Base-by-base conservation (phyloP, 768 basidiomycete species). In the Suillus subluteus region DNA sequence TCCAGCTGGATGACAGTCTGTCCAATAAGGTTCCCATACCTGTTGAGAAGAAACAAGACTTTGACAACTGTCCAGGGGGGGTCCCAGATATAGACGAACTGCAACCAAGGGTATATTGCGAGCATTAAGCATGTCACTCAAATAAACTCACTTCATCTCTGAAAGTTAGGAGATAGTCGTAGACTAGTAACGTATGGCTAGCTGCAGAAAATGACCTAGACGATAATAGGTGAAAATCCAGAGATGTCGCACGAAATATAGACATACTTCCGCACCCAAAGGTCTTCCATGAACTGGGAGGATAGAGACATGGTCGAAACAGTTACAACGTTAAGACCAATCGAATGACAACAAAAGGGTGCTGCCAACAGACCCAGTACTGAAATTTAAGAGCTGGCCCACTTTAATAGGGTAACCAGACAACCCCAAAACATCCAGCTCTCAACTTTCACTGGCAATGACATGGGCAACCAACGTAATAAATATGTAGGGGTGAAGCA, bases 51-150 rank as follows among this genome's bases (percentile, higher is more conserved):
- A 56, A 71, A 72, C 6, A 62, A 2, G 0, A 56, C 37, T 65
- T 67, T 72, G 7, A 64, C 52, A 6, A 40, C 32, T 6, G 66
- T 67, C 70, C 66, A 69, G 6, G 68, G 70, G 2, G 68, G 52
- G 11, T 61, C 16, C 71, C 71, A 72, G 55, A 72, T 62, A 48
- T 67, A 71, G 37, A 63, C 44, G 54, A 67, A 50, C 71, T 70
- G 26, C 26, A 21, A 30, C 9, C 32, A 40, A 59, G 30, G n/a
- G 12, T 41, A 35, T 15, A 38, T 55, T 18, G 43, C 18, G 43
- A 43, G 13, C 43, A 43, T 43, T 37, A 6, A 46, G 26, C 12
- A 37, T 41, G 23, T 6, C 32, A 59, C 35, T 5, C 35, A 35
- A 6, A 8, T 16, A 23, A 50, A 58, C 68, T 9, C 32, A 71